phyloP scores from a whole-genome alignment of 192 early-diverging fungal species.

The Gaertneriomyces semiglobifer region DNA sequence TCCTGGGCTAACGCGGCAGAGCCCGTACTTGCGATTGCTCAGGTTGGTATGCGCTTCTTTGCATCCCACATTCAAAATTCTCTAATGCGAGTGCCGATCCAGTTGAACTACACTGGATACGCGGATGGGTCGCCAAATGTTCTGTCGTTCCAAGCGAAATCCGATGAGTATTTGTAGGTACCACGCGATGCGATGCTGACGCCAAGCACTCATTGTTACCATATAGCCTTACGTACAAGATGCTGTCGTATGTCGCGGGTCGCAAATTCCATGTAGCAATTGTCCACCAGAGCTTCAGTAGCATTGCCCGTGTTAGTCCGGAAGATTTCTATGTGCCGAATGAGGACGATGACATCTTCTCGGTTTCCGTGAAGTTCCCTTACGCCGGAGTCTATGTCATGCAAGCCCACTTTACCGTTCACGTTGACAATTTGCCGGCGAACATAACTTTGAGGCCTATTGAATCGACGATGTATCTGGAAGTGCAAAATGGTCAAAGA shows the following conservation, averaged over 20 bases:
- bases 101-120: too few relatives aligned
- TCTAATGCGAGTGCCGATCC: too few relatives aligned
- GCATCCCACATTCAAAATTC: too few relatives aligned
- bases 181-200: too few relatives aligned
- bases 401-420: constrained; percentile 15
- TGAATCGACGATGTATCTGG: background rate
- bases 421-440: background rate
- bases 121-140: background rate
- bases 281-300: constrained; percentile 19
- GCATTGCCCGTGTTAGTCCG: constrained; percentile 15
- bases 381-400: constrained; percentile 20
- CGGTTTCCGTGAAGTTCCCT: constrained; percentile 13
- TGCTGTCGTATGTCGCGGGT: too few relatives aligned
- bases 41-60: too few relatives aligned
- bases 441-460: constrained; percentile 11
- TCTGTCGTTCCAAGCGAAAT: constrained; percentile 20
- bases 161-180: background rate
- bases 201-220: too few relatives aligned
- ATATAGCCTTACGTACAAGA: too few relatives aligned
- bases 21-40: too few relatives aligned
- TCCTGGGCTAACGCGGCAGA: too few relatives aligned
- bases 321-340: constrained; percentile 9
- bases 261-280: background rate
- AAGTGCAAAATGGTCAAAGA: too few relatives aligned
- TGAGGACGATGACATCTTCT: constrained; percentile 11